Percentiles rank a stretch among this genome's conserved stretches.
These are phyloP conservation scores for Fusarium lateritium DNA, from an alignment of 2,329 filamentous ascomycete species.

Conservation along the genomic window DNA sequence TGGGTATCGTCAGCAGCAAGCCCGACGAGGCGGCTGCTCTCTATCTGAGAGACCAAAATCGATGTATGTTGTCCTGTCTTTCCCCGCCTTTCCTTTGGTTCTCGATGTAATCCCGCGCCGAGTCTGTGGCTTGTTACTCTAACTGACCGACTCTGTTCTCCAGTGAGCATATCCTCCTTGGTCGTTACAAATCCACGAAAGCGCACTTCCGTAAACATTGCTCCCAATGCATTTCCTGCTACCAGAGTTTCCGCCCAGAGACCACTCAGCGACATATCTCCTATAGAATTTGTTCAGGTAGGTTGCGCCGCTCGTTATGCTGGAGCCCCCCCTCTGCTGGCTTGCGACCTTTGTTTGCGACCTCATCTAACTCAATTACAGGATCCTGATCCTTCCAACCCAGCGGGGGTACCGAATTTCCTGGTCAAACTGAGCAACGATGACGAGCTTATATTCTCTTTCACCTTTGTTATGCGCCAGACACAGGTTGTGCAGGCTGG, in stretches of 20 bases:
- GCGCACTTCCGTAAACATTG: slow-evolving; percentile 81
- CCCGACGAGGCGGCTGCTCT: slow-evolving; percentile 85
- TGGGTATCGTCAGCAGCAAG: slow-evolving; percentile 94
- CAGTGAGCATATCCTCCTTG: slow-evolving; percentile 90
- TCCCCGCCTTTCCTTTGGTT: slow-evolving; percentile 26
- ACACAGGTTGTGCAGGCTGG: slow-evolving; percentile 57
- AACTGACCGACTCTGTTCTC: slow-evolving; percentile 37
- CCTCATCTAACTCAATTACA: slow-evolving; percentile 56
- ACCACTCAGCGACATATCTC: slow-evolving; percentile 78
- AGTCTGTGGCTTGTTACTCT: slow-evolving; percentile 38
- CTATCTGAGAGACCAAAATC: slow-evolving; percentile 91
- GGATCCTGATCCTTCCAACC: slow-evolving; percentile 79
- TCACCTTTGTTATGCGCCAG: slow-evolving; percentile 86
- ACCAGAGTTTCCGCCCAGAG: slow-evolving; percentile 81
- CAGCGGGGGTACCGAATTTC: slow-evolving; percentile 75
- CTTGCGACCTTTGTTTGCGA: slow-evolving; percentile 36
- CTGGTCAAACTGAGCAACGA: slow-evolving; percentile 90
- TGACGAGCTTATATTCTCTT: slow-evolving; percentile 93
- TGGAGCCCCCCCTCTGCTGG: slow-evolving; percentile 15
- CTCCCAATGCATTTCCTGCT: slow-evolving; percentile 90
- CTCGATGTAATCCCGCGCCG: slow-evolving; percentile 23
- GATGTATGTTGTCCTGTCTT: slow-evolving; percentile 74
- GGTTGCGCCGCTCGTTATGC: slow-evolving; percentile 48
- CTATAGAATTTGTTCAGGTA: slow-evolving; percentile 95
- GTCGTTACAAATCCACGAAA: slow-evolving; percentile 84